phyloP scores from a whole-genome alignment of 2,329 filamentous ascomycete genomes.

The Aspergillus pseudonomiae region DNA sequence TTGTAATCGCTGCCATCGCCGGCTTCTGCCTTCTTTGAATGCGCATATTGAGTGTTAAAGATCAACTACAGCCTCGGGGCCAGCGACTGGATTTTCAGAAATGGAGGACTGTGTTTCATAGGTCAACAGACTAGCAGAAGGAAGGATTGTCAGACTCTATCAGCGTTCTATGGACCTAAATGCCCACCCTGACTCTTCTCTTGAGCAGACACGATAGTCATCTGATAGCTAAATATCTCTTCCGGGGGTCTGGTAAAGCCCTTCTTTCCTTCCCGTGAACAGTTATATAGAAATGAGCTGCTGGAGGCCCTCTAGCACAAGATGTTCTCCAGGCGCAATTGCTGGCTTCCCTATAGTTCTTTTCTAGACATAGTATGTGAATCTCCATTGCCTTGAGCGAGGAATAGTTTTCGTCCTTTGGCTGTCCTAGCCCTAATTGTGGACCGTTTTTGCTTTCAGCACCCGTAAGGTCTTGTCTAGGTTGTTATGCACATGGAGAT shows the following conservation, averaged over 20 bases:
- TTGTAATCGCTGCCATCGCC: too few species aligned
- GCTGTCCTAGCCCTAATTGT: neutral
- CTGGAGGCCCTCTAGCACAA: too few species aligned
- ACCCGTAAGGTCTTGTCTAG: neutral
- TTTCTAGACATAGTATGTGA: neutral
- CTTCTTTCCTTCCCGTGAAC: too few species aligned
- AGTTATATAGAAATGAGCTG: too few species aligned
- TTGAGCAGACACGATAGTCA: too few species aligned
- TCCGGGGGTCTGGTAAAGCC: too few species aligned
- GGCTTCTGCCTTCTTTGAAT: neutral
- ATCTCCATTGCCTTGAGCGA: neutral
- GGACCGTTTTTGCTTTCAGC: neutral
- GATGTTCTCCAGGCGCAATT: too few species aligned
- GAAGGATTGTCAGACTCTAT: neutral
- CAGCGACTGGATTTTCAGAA: too few species aligned
- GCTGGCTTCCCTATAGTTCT: too few species aligned
- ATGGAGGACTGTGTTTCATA: neutral
- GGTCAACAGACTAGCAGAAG: neutral
- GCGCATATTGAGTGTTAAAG: neutral
- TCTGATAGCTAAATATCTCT: too few species aligned
- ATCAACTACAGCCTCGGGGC: neutral
- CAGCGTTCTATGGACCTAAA: neutral
- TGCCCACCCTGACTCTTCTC: too few species aligned
- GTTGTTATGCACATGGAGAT: neutral
- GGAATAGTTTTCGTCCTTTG: neutral